These are phyloP conservation scores for Pleomassaria siparia DNA, from an alignment of 2,329 filamentous ascomycete species.

Conservation along the genomic window DNA sequence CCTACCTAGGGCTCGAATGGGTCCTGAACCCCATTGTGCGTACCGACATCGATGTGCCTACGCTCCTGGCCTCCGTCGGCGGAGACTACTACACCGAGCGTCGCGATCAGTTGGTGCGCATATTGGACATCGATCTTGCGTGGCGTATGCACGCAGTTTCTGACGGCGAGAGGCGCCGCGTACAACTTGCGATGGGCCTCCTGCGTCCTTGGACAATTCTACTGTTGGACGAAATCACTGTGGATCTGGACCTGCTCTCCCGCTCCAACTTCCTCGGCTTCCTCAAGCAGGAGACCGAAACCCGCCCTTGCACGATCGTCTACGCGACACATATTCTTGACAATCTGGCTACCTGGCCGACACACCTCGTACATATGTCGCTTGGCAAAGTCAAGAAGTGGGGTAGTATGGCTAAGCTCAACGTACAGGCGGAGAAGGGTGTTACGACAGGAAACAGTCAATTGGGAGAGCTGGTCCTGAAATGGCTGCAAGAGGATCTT, in stretches of 20 bases:
- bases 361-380: conserved; percentile 94
- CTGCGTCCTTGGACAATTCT: conserved; percentile 89
- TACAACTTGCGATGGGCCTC: conserved; percentile 95
- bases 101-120: conserved; percentile 80
- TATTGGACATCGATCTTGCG: conserved; percentile 85
- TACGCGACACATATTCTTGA: conserved; percentile 98
- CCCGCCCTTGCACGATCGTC: conserved; percentile 82
- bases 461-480: conserved; percentile 82
- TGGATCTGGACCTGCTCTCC: conserved; percentile 87
- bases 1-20: conserved; percentile 97
- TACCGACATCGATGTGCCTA: conserved; percentile 87
- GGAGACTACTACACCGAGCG: conserved; percentile 80
- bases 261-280: conserved; percentile 83
- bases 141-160: conserved; percentile 98
- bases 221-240: conserved; percentile 93
- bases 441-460: conserved; percentile 70
- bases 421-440: conserved; percentile 49
- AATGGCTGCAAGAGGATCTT: conserved; percentile 83
- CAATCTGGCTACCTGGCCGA: conserved; percentile 92
- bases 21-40: conserved; percentile 95
- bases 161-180: conserved; percentile 86
- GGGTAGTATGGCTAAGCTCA: conserved; percentile 68
- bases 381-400: conserved; percentile 84
- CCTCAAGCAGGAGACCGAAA: conserved; percentile 83
- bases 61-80: conserved; percentile 81